A percentile compares a stretch with the other conserved stretches of the same genome.
These are phyloP conservation scores for Mortierella sp. DNA, from an alignment of 371 early-diverging fungal genomes.

Conservation along the genomic window DNA sequence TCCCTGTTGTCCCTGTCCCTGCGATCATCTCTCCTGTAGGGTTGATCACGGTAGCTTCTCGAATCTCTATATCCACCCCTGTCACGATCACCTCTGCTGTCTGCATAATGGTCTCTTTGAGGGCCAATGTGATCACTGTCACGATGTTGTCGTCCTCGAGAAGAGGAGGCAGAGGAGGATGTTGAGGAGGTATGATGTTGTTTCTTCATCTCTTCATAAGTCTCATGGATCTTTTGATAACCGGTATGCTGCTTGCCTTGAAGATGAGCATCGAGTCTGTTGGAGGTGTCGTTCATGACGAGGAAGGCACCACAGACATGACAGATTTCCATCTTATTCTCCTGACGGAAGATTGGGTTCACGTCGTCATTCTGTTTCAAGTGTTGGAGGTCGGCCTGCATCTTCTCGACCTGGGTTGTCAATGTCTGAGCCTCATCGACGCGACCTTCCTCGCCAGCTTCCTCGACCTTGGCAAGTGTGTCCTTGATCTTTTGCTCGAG, in stretches of 20 bases:
- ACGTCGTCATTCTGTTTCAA: constrained; percentile 71
- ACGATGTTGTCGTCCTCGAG: constrained; percentile 17
- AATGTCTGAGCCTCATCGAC: constrained; percentile 80
- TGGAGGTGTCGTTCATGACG: constrained; percentile 85
- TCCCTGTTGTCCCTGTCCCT: constrained; percentile 48
- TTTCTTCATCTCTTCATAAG: constrained; percentile 78
- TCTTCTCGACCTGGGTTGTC: constrained; percentile 72
- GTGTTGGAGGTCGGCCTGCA: constrained; percentile 71
- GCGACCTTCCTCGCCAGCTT: constrained; percentile 83
- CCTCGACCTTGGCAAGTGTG: constrained; percentile 73
- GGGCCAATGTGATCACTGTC: constrained; percentile 36
- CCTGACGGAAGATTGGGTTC: constrained; percentile 76
- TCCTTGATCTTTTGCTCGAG: constrained; percentile 88
- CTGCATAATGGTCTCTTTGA: constrained; percentile 28
- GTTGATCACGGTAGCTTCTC: constrained; percentile 47
- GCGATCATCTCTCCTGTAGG: constrained; percentile 47
- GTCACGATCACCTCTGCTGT: constrained; percentile 45
- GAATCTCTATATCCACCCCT: constrained; percentile 46
- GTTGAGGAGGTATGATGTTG: constrained; percentile 23
- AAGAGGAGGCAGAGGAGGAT: constrained; percentile 10
- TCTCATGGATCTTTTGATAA: constrained; percentile 83
- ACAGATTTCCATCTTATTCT: constrained; percentile 89
- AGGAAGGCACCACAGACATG: constrained; percentile 91
- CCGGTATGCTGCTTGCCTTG: constrained; percentile 93
- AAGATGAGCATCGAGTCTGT: constrained; percentile 88